Evolutionary conservation across 805 yeast genomes (phyloP).

Genomic region (Cyberlindnera galapagoensis): DNA sequence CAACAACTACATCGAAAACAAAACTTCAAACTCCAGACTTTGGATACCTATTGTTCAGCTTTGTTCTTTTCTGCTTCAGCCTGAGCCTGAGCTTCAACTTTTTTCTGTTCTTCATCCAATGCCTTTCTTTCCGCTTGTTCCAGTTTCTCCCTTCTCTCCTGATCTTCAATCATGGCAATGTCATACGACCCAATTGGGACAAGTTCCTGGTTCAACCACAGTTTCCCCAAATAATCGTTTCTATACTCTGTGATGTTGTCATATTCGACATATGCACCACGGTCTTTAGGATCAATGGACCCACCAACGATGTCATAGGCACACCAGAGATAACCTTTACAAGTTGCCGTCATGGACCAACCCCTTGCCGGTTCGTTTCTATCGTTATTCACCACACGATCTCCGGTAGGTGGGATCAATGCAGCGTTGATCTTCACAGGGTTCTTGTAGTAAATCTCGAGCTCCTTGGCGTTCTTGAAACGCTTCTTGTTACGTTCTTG

Average conservation of each 20-base stretch:
- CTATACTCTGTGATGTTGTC: constrained; percentile 18
- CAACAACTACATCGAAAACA: too few species aligned
- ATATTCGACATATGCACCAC: constrained; percentile 21
- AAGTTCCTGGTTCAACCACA: constrained; percentile 23
- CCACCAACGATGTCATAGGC: constrained; percentile 50
- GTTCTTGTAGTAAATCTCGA: constrained; percentile 25
- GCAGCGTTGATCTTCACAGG: constrained; percentile 40
- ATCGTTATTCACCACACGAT: constrained; percentile 21
- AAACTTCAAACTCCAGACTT: too few species aligned
- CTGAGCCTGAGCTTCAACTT: constrained; percentile 1
- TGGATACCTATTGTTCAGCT: too few species aligned
- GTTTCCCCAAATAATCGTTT: constrained; percentile 23
- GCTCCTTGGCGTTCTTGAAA: constrained; percentile 5
- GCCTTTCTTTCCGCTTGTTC: constrained; percentile 2
- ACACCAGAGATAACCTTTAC: constrained; percentile 55
- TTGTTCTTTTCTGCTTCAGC: constrained; percentile 1
- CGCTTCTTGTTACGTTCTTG: constrained; percentile 25
- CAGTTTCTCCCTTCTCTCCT: constrained; percentile 2
- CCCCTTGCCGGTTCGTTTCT: constrained; percentile 41
- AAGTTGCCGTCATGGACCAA: constrained; percentile 45
- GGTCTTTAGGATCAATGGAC: constrained; percentile 17
- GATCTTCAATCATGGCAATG: constrained; percentile 3
- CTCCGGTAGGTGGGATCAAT: constrained; percentile 42
- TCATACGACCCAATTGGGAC: constrained; percentile 17
- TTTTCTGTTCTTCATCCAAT: constrained; percentile 2